Evolutionary conservation across 208 protist genomes (phyloP), one percentile per base, ranked within the genome.

Genomic region (Wallacemonas sp.): DNA sequence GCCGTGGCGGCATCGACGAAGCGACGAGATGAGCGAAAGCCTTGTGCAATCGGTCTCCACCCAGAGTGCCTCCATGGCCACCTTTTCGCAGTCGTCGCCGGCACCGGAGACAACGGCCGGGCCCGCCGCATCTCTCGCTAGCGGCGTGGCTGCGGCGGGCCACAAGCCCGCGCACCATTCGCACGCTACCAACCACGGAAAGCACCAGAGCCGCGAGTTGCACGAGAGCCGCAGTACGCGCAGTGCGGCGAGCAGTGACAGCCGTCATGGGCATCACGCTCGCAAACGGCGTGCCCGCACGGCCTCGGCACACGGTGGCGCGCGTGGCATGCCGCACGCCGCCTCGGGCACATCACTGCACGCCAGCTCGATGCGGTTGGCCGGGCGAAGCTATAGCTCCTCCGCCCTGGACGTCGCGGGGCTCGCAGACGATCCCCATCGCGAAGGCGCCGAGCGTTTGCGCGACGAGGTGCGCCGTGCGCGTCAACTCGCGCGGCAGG

Each of bases 381-480:
- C 36, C 4, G 26, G 55, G 3, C 50, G 22, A 24, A 57, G 50
- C 30, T 57, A 32, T 26, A 57, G 50, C 50, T 57, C 50, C 6
- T 57, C 50, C 13, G 50, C 30, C 12, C 30, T 57, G 30, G 50
- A 34, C 21, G 8, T 39, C 30, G 50, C 50, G 15, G 50, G 15
- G 3, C 5, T 19, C n/a, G n/a, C n/a, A 15, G 50, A 57, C 13
- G 50, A 46, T 37, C 36, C 38, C 39, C 13, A 67, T 62, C 9
- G 65, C 55, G 21, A 45, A 48, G 13, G 63, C 6, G 68, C 59
- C 2, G 45, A 79, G 29, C 55, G 42, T 0, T 64, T 79, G 19
- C 73, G 73, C 1, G 59, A 64, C 19, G 38, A 79, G 29, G 24
- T 79, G 2, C 67, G 64, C 55, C 67, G 63, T 12, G 39, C 53